These are phyloP conservation scores for Odontarrhena argentea DNA, from an alignment of 345 rosid species.

Conservation along the genomic window DNA sequence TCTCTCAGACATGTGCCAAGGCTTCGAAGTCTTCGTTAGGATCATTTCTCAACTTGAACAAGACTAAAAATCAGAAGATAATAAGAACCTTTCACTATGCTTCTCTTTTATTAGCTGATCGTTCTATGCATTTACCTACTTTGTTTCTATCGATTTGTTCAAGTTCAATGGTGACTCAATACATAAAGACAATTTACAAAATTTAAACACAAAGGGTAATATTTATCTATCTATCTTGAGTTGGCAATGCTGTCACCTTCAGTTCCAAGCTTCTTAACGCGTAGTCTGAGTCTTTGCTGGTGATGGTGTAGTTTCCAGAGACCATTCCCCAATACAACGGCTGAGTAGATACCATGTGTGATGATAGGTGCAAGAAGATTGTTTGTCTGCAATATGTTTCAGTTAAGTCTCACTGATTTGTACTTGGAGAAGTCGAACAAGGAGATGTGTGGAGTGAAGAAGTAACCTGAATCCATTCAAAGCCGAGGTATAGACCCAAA, in stretches of 20 bases:
- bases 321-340: conserved; percentile 86
- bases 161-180: conserved; percentile 31
- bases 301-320: conserved; percentile 93
- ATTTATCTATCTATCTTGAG: conserved; percentile 27
- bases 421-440: not conserved
- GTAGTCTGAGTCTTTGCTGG: conserved; percentile 61
- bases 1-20: conserved; percentile 90
- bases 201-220: not conserved
- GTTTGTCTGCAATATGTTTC: conserved; percentile 58
- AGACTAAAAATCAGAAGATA: conserved; percentile 32
- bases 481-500: conserved; percentile 87
- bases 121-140: conserved; percentile 30
- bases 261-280: conserved; percentile 61
- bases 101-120: conserved; percentile 26
- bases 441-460: not conserved
- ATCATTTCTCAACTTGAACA: conserved; percentile 81
- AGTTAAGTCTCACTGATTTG: conserved; percentile 11
- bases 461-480: conserved; percentile 88
- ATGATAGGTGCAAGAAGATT: conserved; percentile 89
- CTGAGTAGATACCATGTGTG: conserved; percentile 87
- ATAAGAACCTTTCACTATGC: conserved; percentile 15
- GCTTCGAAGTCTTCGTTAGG: conserved; percentile 69
- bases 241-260: conserved; percentile 37
- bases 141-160: conserved; percentile 37
- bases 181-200: conserved; percentile 35